These are phyloP conservation scores for Fusarium sp. DNA, from an alignment of 2,329 filamentous ascomycete species.

Conservation along the genomic window DNA sequence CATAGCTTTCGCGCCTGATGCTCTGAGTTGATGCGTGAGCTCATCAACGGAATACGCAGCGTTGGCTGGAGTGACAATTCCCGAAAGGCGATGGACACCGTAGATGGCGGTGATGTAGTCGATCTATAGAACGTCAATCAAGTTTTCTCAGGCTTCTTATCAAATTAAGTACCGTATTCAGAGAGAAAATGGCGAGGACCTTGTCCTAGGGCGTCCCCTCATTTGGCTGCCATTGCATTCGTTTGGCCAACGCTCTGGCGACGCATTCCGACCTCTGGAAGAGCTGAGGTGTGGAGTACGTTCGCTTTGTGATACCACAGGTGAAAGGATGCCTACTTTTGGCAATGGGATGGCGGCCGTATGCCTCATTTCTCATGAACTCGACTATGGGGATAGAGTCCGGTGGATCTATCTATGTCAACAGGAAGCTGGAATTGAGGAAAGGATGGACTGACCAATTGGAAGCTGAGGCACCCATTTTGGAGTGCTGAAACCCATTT, in stretches of 20 bases:
- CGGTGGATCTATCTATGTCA: conserved; percentile 14
- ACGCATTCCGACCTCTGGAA: conserved; percentile 74
- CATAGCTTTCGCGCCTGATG: conserved; percentile 75
- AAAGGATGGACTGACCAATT: background rate
- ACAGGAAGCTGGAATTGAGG: background rate
- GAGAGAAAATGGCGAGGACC: conserved; percentile 77
- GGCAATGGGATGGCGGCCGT: conserved; percentile 64
- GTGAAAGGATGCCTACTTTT: conserved; percentile 78
- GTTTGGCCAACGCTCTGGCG: conserved; percentile 70
- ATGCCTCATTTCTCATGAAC: conserved; percentile 19
- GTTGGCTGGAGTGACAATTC: conserved; percentile 79
- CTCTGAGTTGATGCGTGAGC: conserved; percentile 76
- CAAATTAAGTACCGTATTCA: conserved; percentile 73
- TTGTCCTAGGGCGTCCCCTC: conserved; percentile 83
- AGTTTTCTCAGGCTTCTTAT: too few species aligned
- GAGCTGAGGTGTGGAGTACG: conserved; percentile 72
- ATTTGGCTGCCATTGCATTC: conserved; percentile 76
- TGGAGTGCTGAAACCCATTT: conserved; percentile 15
- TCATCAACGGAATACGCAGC: conserved; percentile 78
- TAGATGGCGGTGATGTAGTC: conserved; percentile 81
- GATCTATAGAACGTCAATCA: conserved; percentile 60
- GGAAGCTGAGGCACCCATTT: conserved; percentile 11
- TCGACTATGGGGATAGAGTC: conserved; percentile 23
- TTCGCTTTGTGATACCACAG: conserved; percentile 79
- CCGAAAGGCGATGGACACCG: conserved; percentile 78